A percentile compares a stretch with the other conserved stretches of the same genome.
Evolutionary conservation across 352 stramenopile species (phyloP).

Genomic region (Phytophthora lateralis): DNA sequence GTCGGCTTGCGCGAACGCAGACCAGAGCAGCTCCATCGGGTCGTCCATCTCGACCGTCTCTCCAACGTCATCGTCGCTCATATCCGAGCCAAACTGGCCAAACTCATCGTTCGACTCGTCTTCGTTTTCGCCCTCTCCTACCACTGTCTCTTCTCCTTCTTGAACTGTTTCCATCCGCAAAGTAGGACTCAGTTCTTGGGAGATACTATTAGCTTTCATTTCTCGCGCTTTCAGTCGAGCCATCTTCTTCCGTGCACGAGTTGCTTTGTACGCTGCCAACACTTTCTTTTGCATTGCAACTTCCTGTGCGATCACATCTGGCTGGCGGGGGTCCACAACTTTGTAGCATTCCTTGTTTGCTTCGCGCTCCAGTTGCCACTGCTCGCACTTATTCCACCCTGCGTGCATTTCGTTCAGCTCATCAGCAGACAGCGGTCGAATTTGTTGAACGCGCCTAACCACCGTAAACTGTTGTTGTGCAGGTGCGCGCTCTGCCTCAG

Average conservation of each 20-base stretch:
- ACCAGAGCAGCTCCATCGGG: slow-evolving; percentile 67
- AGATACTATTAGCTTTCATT: slow-evolving; percentile 35
- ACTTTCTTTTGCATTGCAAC: slow-evolving; percentile 70
- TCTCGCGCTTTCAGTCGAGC: slow-evolving; percentile 65
- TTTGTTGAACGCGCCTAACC: slow-evolving; percentile 52
- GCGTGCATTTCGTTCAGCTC: slow-evolving; percentile 46
- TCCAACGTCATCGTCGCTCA: slow-evolving; percentile 51
- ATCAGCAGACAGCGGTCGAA: slow-evolving; percentile 42
- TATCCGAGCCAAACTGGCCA: slow-evolving; percentile 51
- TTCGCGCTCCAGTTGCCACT: slow-evolving; percentile 60
- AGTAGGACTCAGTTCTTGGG: slow-evolving; percentile 16
- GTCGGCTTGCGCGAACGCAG: slow-evolving; percentile 62
- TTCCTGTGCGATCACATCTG: slow-evolving; percentile 57
- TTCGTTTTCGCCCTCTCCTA: slow-evolving; percentile 34
- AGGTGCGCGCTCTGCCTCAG: slow-evolving; percentile 19
- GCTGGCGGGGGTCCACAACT: slow-evolving; percentile 59
- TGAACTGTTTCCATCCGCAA: slow-evolving; percentile 71
- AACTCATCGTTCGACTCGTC: slow-evolving; percentile 54
- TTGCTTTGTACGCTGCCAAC: slow-evolving; percentile 65
- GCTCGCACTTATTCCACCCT: slow-evolving; percentile 45
- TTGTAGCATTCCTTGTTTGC: slow-evolving; percentile 71
- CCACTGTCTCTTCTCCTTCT: slow-evolving; percentile 47
- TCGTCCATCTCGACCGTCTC: slow-evolving; percentile 61
- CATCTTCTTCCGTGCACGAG: slow-evolving; percentile 61
- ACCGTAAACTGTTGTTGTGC: slow-evolving; percentile 42